These are phyloP conservation scores for Clonostachys chloroleuca DNA, from an alignment of 2,329 filamentous ascomycete species.

Conservation along the genomic window DNA sequence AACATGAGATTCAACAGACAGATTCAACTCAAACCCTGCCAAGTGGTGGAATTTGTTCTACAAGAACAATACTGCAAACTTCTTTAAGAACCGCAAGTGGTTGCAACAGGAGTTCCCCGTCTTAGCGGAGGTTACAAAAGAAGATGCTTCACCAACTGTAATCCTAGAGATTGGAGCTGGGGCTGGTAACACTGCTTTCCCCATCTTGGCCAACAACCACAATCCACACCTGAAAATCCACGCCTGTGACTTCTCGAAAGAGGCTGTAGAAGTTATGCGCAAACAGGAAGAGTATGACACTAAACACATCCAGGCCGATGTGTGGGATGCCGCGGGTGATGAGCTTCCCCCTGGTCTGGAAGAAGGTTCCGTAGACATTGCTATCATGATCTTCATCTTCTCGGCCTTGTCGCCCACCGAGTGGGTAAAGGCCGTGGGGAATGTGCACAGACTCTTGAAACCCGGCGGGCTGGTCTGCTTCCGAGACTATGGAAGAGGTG, in stretches of 20 bases:
- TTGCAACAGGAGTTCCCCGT: slow-evolving; percentile 92
- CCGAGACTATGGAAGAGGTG: slow-evolving; percentile 92
- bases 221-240: slow-evolving; percentile 81
- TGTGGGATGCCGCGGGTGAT: slow-evolving; percentile 83
- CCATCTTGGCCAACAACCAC: slow-evolving; percentile 77
- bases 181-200: slow-evolving; percentile 94
- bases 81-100: slow-evolving; percentile 99
- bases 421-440: slow-evolving; percentile 78
- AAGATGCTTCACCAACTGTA: slow-evolving; percentile 63
- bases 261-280: slow-evolving; percentile 90
- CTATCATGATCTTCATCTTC: slow-evolving; percentile 96
- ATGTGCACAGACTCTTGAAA: slow-evolving; percentile 79
- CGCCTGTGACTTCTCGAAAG: slow-evolving; percentile 95
- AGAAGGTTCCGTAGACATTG: slow-evolving; percentile 82
- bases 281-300: slow-evolving; percentile 71
- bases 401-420: slow-evolving; percentile 82
- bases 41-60: slow-evolving; percentile 99
- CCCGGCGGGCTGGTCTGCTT: slow-evolving; percentile 92
- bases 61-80: slow-evolving; percentile 94
- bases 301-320: slow-evolving; percentile 75
- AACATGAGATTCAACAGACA: slow-evolving; percentile 37
- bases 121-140: slow-evolving; percentile 68
- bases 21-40: slow-evolving; percentile 85
- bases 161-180: slow-evolving; percentile 92
- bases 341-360: slow-evolving; percentile 71